Percentiles rank a stretch among this genome's conserved stretches.
These are phyloP conservation scores for Platanus orientalis DNA, from an alignment of 164 flowering plant genomes.

Conservation along the genomic window DNA sequence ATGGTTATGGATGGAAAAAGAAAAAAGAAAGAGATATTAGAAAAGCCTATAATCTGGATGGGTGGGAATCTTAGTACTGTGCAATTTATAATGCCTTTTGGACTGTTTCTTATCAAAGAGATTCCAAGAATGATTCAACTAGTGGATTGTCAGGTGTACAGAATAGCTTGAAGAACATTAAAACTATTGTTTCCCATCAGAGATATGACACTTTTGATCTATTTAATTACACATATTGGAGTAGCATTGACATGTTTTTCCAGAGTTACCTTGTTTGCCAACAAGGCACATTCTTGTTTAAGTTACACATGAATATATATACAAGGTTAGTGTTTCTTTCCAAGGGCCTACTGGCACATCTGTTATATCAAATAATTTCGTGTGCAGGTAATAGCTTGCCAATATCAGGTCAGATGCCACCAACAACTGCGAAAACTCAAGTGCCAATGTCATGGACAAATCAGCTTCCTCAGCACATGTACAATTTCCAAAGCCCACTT, in stretches of 20 bases:
- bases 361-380: constrained; percentile 5
- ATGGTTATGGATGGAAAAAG: no score
- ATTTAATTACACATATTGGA: not conserved
- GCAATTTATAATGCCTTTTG: no score
- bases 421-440: constrained; percentile 45
- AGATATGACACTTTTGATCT: not conserved
- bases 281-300: not conserved
- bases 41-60: no score
- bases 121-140: no score
- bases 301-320: not conserved
- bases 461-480: constrained; percentile 62
- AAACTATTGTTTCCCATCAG: no score
- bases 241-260: not conserved
- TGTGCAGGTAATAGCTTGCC: constrained; percentile 36
- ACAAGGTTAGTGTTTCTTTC: not conserved
- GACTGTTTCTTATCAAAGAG: no score
- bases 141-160: no score
- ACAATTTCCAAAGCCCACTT: constrained; percentile 46
- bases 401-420: constrained; percentile 29
- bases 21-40: no score
- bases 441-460: constrained; percentile 61
- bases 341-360: constrained; percentile 5
- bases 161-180: no score
- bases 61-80: no score
- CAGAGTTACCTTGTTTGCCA: not conserved